These are phyloP conservation scores for Lithospermum erythrorhizon DNA, from an alignment of 257 asterid species.

Conservation along the genomic window DNA sequence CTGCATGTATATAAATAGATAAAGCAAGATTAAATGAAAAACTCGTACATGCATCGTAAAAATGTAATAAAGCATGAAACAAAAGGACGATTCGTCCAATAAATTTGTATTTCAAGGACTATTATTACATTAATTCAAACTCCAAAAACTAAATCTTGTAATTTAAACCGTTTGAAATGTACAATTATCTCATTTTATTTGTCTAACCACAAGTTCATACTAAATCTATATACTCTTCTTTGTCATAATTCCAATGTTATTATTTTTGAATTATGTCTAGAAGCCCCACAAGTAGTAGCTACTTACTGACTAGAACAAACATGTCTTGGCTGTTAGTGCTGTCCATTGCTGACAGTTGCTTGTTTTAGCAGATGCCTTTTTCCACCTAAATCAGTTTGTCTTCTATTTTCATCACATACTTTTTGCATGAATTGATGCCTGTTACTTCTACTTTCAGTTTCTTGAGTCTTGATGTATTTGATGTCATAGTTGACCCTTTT, in stretches of 20 bases:
- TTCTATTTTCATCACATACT: neutral
- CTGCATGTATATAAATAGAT: too few relatives aligned
- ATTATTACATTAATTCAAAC: too few relatives aligned
- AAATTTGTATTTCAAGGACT: too few relatives aligned
- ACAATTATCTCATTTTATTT: too few relatives aligned
- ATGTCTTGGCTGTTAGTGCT: constrained; percentile 22
- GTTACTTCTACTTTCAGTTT: constrained; percentile 29
- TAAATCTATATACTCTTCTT: neutral
- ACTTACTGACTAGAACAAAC: neutral
- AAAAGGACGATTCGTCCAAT: too few relatives aligned
- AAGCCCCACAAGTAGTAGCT: constrained; percentile 11
- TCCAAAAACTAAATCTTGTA: too few relatives aligned
- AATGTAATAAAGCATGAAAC: too few relatives aligned
- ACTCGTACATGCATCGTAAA: too few relatives aligned
- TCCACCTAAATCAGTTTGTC: neutral
- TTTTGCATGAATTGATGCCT: constrained; percentile 6
- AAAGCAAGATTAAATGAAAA: too few relatives aligned
- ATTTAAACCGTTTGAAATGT: too few relatives aligned
- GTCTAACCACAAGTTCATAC: neutral
- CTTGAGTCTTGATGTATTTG: neutral
- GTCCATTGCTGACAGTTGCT: constrained; percentile 33
- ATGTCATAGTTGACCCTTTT: neutral
- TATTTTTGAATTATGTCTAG: constrained; percentile 5
- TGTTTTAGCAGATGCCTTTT: constrained; percentile 6
- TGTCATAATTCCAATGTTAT: neutral